Conservation (phyloP, 805 yeast genomes). For the Candida railenensis region DNA sequence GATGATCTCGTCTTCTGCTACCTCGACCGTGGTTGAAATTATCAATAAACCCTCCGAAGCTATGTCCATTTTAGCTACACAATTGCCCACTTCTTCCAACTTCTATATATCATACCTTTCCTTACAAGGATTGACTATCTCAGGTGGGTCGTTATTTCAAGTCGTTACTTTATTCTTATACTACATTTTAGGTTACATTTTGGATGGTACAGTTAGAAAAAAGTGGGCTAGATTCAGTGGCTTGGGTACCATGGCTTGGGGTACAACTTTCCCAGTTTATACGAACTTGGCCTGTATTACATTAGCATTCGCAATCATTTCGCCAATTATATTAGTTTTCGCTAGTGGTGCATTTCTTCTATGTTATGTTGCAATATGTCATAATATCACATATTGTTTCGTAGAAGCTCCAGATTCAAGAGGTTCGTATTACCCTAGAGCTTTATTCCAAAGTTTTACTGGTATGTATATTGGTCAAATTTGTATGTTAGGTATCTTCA, state of each 20-base stretch:
- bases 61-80: conserved; percentile 59
- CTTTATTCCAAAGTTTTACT: conserved; percentile 81
- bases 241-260: conserved; percentile 61
- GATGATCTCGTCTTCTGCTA: conserved; percentile 68
- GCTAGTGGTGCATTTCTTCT: conserved; percentile 68
- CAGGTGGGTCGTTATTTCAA: conserved; percentile 68
- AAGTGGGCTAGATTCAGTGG: conserved; percentile 59
- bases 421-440: conserved; percentile 85
- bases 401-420: conserved; percentile 69
- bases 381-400: conserved; percentile 72
- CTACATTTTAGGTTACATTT: conserved; percentile 53
- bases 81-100: conserved; percentile 71
- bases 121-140: conserved; percentile 64
- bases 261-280: conserved; percentile 75
- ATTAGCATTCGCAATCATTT: conserved; percentile 66
- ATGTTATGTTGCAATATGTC: conserved; percentile 72
- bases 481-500: conserved; percentile 82
- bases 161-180: conserved; percentile 56
- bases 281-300: conserved; percentile 69
- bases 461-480: conserved; percentile 89
- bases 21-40: conserved; percentile 64
- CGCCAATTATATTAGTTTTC: conserved; percentile 82
- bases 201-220: conserved; percentile 68
- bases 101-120: conserved; percentile 67
- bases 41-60: conserved; percentile 57